A percentile compares a stretch with the other conserved stretches of the same genome.
phyloP scores from a whole-genome alignment of 441 rosid species.

The Syzygium syzygioides region DNA sequence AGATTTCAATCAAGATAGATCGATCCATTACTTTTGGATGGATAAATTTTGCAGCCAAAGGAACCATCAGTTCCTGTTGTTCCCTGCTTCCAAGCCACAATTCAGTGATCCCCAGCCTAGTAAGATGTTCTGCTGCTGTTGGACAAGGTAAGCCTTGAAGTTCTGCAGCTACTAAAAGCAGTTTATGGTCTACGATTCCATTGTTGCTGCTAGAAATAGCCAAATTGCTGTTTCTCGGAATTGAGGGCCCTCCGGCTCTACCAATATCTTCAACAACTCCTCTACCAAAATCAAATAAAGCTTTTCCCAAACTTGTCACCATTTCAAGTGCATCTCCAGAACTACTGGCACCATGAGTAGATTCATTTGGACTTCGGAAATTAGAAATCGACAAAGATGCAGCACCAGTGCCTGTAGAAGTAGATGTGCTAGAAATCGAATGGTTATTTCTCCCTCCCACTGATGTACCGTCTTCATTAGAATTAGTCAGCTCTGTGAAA shows the following conservation, averaged over 20 bases:
- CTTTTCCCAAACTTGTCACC: slow-evolving; percentile 93
- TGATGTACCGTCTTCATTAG: slow-evolving; percentile 23
- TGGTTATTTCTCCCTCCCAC: slow-evolving; percentile 15
- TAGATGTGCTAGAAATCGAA: slow-evolving; percentile 19
- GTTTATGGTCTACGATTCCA: slow-evolving; percentile 40
- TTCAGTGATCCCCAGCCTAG: slow-evolving; percentile 65
- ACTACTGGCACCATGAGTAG: slow-evolving; percentile 45
- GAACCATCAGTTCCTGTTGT: slow-evolving; percentile 77
- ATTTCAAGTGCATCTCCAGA: slow-evolving; percentile 98
- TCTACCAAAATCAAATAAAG: slow-evolving; percentile 93
- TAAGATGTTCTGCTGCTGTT: slow-evolving; percentile 73
- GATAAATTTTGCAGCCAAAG: slow-evolving; percentile 74
- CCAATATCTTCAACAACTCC: slow-evolving; percentile 98
- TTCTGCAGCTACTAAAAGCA: slow-evolving; percentile 50
- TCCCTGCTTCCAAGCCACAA: slow-evolving; percentile 92
- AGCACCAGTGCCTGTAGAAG: slow-evolving; percentile 35
- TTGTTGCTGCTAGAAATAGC: slow-evolving; percentile 24
- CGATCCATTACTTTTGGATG: slow-evolving; percentile 84
- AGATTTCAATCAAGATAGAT: slow-evolving; percentile 54
- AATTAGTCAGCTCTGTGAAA: slow-evolving; percentile 37
- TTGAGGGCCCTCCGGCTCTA: slow-evolving; percentile 51
- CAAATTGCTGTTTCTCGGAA: slow-evolving; percentile 27
- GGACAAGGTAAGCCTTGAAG: slow-evolving; percentile 91
- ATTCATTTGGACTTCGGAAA: slow-evolving; percentile 24
- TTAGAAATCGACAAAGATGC: slow-evolving; percentile 28